Percentiles rank a stretch among this genome's conserved stretches.
Evolutionary conservation across 2,329 filamentous ascomycete genomes (phyloP).

Genomic region (Hymenoscyphus fraxineus): DNA sequence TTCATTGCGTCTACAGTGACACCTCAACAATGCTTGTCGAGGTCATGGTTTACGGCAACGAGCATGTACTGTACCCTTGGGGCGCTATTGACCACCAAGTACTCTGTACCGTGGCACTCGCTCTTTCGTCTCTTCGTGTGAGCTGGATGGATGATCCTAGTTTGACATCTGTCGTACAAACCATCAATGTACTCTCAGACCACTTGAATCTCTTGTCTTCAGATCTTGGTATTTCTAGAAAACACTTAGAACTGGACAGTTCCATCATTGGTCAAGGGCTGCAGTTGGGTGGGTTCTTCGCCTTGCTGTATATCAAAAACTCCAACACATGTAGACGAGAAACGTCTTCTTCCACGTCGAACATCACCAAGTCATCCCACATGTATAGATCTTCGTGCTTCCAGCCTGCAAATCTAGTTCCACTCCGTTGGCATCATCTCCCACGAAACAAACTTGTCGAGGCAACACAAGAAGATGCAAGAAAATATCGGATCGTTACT

Average conservation of each 20-base stretch:
- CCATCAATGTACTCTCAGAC: constrained; percentile 3
- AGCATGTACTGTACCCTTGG: constrained; percentile 22
- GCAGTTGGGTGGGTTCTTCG: constrained; percentile 11
- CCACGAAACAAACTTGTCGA: constrained; percentile 6
- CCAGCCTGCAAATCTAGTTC: constrained; percentile 16
- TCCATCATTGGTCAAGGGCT: background rate
- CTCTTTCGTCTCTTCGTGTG: constrained; percentile 12
- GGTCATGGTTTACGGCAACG: constrained; percentile 26
- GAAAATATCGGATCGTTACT: constrained; percentile 4
- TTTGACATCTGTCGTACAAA: constrained; percentile 8
- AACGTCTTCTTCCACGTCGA: constrained; percentile 4
- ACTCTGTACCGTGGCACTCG: constrained; percentile 13
- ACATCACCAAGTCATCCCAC: constrained; percentile 14
- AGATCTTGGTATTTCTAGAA: background rate
- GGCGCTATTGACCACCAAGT: constrained; percentile 10
- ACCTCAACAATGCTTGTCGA: constrained; percentile 25
- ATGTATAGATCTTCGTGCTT: constrained; percentile 21
- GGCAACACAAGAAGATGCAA: constrained; percentile 1
- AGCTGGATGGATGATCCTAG: constrained; percentile 1
- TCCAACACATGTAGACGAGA: background rate
- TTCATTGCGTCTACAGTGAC: constrained; percentile 11
- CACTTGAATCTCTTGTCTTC: background rate
- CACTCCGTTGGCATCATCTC: constrained; percentile 8
- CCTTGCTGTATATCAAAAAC: constrained; percentile 21
- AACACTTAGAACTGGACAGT: constrained; percentile 1